Base-by-base conservation (phyloP, 2,329 filamentous ascomycete genomes). In the Clarireedia hainanense region DNA sequence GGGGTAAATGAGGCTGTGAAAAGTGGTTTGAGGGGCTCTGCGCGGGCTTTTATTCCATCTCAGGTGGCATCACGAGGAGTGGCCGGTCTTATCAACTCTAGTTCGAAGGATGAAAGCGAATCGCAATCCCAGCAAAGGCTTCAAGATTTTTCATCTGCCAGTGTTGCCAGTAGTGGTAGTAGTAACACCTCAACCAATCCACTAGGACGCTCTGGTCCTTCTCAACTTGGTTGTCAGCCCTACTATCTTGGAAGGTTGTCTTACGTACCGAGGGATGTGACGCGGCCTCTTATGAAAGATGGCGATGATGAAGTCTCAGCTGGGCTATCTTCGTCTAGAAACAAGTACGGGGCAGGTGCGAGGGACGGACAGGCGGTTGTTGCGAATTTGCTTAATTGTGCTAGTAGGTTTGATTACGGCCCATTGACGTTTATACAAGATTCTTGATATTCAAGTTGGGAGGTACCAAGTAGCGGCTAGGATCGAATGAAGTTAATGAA, bases 241-340 rank as follows among this genome's bases (percentile, higher is more conserved):
- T 54, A 48, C 24, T 54, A 54, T 23, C 24, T 54, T n/a, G 45
- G 40, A 17, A 54, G n/a, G 4, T 34, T 34, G 40, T 54, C 51
- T 23, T 54, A 3, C 12, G 6, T 40, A 6, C 26, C 45, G 36
- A 54, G 45, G 34, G 43, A 54, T 54, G 2, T 23, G n/a, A 54
- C 48, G 40, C 45, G 45, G 4, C 51, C 51, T 17, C 20, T 30
- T 24, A 30, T 48, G 45, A 54, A 27, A 17, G 43, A 54, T 34
- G 23, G 51, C 6, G 34, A 34, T 48, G 36, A 54, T 20, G 37
- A 6, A 6, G 12, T n/a, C 5, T 40, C 39, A 20, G 12, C 12
- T 17, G 39, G 39, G 15, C 3, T 15, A n/a, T 20, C 39, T 6
- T 40, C 34, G 14, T 42, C 23, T 4, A 24, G 20, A 36, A 30